These are phyloP conservation scores for Ophiocordyceps camponoti-floridani DNA, from an alignment of 2,329 filamentous ascomycete genomes.

Conservation along the genomic window DNA sequence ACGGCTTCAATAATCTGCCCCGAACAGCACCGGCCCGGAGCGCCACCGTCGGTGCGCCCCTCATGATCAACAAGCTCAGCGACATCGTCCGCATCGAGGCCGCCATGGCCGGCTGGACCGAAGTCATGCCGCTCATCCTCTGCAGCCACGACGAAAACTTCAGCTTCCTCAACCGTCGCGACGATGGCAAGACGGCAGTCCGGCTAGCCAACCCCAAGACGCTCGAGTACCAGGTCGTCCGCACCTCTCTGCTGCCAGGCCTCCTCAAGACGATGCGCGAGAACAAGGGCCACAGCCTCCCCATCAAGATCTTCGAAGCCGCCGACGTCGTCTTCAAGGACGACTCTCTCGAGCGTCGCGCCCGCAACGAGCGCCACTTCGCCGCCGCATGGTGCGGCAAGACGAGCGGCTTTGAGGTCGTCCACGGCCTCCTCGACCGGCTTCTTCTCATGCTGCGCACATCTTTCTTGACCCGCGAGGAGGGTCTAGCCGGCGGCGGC, in stretches of 20 bases:
- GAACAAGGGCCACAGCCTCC: conserved; percentile 76
- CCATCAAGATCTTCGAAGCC: conserved; percentile 85
- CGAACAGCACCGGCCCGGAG: conserved; percentile 73
- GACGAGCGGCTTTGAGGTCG: conserved; percentile 83
- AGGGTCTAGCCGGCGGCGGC: conserved; percentile 35
- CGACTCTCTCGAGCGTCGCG: conserved; percentile 60
- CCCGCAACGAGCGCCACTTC: conserved; percentile 85
- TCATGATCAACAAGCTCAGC: conserved; percentile 83
- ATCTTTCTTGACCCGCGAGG: conserved; percentile 60
- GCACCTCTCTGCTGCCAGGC: conserved; percentile 70
- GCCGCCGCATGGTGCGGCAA: conserved; percentile 93
- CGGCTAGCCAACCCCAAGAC: conserved; percentile 87
- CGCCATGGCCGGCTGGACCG: conserved; percentile 88
- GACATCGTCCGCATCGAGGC: conserved; percentile 82
- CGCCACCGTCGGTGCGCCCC: conserved; percentile 68
- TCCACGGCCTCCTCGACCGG: conserved; percentile 85
- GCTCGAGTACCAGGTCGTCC: conserved; percentile 80
- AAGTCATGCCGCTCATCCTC: conserved; percentile 89
- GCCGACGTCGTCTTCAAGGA: conserved; percentile 90
- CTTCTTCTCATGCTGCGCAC: conserved; percentile 82
- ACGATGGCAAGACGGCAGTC: conserved; percentile 69
- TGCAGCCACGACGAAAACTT: conserved; percentile 99
- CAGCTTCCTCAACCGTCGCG: conserved; percentile 76
- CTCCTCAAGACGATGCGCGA: conserved; percentile 86
- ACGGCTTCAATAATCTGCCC: conserved; percentile 93